Evolutionary conservation across 768 basidiomycete genomes (phyloP), one percentile per base, ranked within the genome.

Genomic region (Cytidiella melzeri): DNA sequence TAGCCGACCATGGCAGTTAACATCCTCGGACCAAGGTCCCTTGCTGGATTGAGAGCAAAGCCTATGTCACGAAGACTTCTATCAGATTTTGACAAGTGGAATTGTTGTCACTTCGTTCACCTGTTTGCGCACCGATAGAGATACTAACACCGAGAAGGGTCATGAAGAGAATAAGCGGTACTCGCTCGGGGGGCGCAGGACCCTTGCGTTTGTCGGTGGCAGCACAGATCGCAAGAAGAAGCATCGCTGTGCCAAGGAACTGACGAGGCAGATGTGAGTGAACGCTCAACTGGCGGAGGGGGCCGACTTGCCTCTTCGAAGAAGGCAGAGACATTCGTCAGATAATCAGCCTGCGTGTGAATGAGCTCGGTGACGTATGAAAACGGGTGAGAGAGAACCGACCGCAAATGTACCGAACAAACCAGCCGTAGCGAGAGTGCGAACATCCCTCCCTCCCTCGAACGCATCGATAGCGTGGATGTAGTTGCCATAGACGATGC

Each of bases 1-100:
- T 84, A 87, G 20, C 84, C 85, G 5, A 74, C 82, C 79, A 86
- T 84, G 6, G 83, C 75, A 1, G 82, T 84, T 59, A 85, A 62
- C 25, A 87, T 55, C 7, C 84, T 73, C 3, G 84, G 84, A 9
- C 85, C 84, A 27, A 87, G 67, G 64, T 87, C 84, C 58, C 85
- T 79, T 24, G 84, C 82, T 27, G 84, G 84, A 55, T 86, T 86
- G 43, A 85, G 65, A 4, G 83, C 79, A 54, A 70, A 81, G 41
- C 76, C 80, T 75, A 51, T 3, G 24, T 9, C 13, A 20, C 19
- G 11, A n/a, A 18, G 23, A 46, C 27, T 11, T 21, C 10, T 21
- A 15, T 12, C 15, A 46, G 5, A 9, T 36, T 15, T 34, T 13
- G 37, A 26, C 7, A 11, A 15, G 30, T 15, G 30, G 15, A 7